phyloP scores from a whole-genome alignment of 2,329 filamentous ascomycete species.

The Podosphaera fusca region DNA sequence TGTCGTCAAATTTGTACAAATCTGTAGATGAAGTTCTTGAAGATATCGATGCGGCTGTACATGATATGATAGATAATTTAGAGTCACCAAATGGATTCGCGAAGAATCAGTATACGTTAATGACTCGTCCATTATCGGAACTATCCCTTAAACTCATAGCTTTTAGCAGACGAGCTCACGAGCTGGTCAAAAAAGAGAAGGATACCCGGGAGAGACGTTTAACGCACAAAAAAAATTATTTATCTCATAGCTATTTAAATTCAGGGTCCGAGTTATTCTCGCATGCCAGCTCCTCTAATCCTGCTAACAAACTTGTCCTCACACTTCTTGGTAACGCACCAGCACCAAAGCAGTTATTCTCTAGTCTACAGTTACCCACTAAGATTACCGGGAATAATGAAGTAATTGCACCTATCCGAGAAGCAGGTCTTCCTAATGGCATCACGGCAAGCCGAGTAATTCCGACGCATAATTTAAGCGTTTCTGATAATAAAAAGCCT shows the following conservation, averaged over 20 bases:
- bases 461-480: slow-evolving; percentile 22
- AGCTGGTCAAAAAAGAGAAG: slow-evolving; percentile 37
- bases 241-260: slow-evolving; percentile 1
- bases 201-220: slow-evolving; percentile 17
- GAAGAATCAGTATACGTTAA: slow-evolving; percentile 8
- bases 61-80: slow-evolving; percentile 26
- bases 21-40: slow-evolving; percentile 41
- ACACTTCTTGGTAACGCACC: slow-evolving; percentile 57
- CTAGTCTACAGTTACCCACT: slow-evolving; percentile 44
- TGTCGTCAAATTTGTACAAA: slow-evolving; percentile 26
- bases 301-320: slow-evolving; percentile 36
- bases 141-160: slow-evolving; percentile 11
- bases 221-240: slow-evolving; percentile 12
- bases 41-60: slow-evolving; percentile 28
- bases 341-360: slow-evolving; percentile 59
- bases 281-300: slow-evolving; percentile 14
- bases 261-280: slow-evolving; percentile 1
- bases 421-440: slow-evolving; percentile 48
- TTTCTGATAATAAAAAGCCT: slow-evolving; percentile 26
- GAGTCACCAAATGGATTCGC: slow-evolving; percentile 16
- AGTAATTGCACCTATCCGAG: slow-evolving; percentile 26
- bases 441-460: slow-evolving; percentile 46
- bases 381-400: slow-evolving; percentile 16
- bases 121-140: slow-evolving; percentile 8
- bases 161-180: slow-evolving; percentile 40